These are phyloP conservation scores for Gloeostereum incarnatum DNA, from an alignment of 768 basidiomycete species.

Conservation along the genomic window DNA sequence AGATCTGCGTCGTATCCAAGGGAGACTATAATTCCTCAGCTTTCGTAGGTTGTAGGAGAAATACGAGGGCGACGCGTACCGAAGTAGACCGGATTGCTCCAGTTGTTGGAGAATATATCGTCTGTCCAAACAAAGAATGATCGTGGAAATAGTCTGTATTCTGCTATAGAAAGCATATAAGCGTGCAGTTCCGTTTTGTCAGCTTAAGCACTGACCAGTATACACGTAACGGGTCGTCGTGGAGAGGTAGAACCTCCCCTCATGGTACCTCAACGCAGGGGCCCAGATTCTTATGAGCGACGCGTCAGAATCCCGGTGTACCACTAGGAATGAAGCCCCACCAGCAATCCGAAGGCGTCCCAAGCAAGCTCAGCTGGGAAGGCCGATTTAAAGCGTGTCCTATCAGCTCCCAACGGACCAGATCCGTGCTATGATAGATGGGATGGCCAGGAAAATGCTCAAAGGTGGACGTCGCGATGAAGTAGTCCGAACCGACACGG, in stretches of 20 bases:
- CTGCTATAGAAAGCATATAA: conserved; percentile 16
- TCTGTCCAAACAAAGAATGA: conserved; percentile 28
- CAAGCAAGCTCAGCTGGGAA: conserved; percentile 24
- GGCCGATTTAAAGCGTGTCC: conserved; percentile 26
- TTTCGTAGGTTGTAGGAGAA: not conserved
- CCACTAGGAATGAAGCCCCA: conserved; percentile 4
- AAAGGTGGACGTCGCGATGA: conserved; percentile 28
- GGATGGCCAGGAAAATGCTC: conserved; percentile 31
- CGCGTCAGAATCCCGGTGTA: not conserved
- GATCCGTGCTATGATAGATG: conserved; percentile 30
- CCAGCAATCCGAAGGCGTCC: conserved; percentile 29
- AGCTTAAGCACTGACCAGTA: conserved; percentile 16
- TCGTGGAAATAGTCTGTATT: conserved; percentile 26
- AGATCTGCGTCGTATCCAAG: conserved; percentile 29
- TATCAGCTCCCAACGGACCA: conserved; percentile 25
- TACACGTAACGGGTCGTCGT: conserved; percentile 29
- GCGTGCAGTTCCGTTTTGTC: not conserved
- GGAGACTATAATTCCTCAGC: conserved; percentile 14
- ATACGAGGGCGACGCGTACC: conserved; percentile 14
- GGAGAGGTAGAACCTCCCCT: conserved; percentile 23
- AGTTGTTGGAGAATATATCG: conserved; percentile 26
- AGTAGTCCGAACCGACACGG: conserved; percentile 28
- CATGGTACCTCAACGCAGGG: conserved; percentile 24
- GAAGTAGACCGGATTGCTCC: conserved; percentile 32
- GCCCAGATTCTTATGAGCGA: conserved; percentile 22